Base-by-base conservation (phyloP, 257 asterid genomes). In the Solanum raphanifolium region DNA sequence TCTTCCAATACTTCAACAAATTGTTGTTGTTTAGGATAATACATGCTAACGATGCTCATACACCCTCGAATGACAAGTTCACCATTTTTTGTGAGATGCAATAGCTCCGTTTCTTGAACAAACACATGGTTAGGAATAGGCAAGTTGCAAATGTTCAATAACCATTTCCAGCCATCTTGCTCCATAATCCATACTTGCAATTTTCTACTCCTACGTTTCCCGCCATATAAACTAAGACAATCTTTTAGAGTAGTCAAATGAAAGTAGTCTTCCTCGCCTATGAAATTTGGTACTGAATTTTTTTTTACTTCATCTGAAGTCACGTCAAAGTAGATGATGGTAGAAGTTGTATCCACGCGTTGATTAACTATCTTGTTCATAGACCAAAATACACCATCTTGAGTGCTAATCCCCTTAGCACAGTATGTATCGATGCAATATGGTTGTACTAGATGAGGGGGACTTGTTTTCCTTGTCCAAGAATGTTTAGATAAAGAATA, bases 401-500 rank as follows among this genome's bases (percentile, higher is more conserved):
- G 23, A 31, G 39, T 31, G 76, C 23, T 71, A 31, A 31, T 71
- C 3, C 76, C 76, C 6, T 31, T 4, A 29, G 23, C 39, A 66
- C 32, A 52, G 1, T 3, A 1, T 7, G 0, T 15, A 1, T 6
- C 1, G 9, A 3, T 9, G 5, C 2, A 4, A 66, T 25, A 12
- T 66, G 13, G 6, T 31, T 32, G 39, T 13, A 71, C 39, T 71
- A 32, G 76, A 31, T 71, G 34, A 20, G n/a, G n/a, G n/a, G 38
- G 3, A 16, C 78, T 71, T 29, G 78, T 71, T 71, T 31, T 71
- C 3, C 5, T 3, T 31, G 39, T 71, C 38, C 41, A 31, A 31
- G 41, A 32, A 31, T 31, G 23, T 2, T 7, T 71, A 71, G 78
- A 71, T 9, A 32, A 31, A 31, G 39, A 71, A 0, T 66, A 66